A percentile compares a stretch with the other conserved stretches of the same genome.
Conservation (phyloP, 2,329 filamentous ascomycete species). For the Chalaropsis ovoidea region DNA sequence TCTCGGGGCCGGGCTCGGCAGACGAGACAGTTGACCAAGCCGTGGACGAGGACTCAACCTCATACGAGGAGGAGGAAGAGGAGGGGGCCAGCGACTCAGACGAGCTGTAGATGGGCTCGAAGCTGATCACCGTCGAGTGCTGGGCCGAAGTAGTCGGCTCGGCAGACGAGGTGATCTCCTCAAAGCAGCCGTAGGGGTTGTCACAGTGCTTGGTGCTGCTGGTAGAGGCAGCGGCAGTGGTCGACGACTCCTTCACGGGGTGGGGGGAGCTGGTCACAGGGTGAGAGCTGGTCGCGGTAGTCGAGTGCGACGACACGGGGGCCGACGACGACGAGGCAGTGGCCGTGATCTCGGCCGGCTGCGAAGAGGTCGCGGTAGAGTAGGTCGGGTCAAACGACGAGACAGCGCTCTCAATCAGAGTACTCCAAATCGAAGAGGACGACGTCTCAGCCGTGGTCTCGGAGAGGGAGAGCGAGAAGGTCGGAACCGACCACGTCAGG, state of each 20-base stretch:
- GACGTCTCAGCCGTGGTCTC: neutral
- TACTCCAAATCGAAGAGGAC: neutral
- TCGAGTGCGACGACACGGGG: neutral
- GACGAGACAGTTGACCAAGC: conserved; percentile 9
- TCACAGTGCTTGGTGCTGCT: conserved; percentile 14
- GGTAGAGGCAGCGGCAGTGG: neutral
- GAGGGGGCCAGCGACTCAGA: neutral
- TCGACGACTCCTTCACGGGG: neutral
- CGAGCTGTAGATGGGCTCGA: conserved; percentile 8
- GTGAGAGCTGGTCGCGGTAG: neutral
- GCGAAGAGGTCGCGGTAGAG: neutral
- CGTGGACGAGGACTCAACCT: conserved; percentile 6
- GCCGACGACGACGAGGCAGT: conserved; percentile 2
- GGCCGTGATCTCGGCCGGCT: neutral
- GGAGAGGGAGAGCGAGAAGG: conserved; percentile 14
- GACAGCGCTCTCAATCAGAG: neutral
- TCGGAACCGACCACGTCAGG: conserved; percentile 8
- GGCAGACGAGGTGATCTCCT: neutral
- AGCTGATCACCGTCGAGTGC: conserved; percentile 13
- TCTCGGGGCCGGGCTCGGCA: neutral
- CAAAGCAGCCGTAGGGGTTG: conserved; percentile 22
- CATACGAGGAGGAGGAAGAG: conserved; percentile 2
- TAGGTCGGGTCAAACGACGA: conserved; percentile 8
- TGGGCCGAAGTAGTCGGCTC: neutral
- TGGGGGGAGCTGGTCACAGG: neutral